These are phyloP conservation scores for Aspergillus avenaceus DNA, from an alignment of 495 filamentous ascomycete species.

Conservation along the genomic window DNA sequence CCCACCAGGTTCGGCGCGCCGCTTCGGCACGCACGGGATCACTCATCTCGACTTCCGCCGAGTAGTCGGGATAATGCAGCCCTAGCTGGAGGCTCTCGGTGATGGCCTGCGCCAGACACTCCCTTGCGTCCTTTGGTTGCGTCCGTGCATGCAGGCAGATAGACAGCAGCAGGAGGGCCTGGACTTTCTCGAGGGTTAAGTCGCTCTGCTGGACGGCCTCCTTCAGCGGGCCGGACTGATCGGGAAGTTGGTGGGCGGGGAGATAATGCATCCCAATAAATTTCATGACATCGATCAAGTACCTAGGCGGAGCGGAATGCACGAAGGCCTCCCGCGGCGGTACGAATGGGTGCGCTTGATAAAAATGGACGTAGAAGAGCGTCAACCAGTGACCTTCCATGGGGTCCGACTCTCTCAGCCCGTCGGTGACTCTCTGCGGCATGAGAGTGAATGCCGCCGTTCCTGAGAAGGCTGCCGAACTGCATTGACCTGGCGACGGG, in stretches of 20 bases:
- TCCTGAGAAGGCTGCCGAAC: not conserved
- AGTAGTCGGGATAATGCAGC: not conserved
- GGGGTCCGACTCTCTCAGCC: not conserved
- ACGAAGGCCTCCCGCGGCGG: not conserved
- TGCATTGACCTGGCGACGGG: not conserved
- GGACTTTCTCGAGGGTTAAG: constrained; percentile 1
- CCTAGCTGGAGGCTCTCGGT: not conserved
- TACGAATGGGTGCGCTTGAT: constrained; percentile 6
- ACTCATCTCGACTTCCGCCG: not conserved
- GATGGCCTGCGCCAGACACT: constrained; percentile 1
- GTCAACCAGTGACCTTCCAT: not conserved
- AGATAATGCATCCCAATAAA: constrained; percentile 3
- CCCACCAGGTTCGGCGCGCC: constrained; percentile 8
- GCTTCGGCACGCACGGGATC: not conserved
- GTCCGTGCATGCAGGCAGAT: not conserved
- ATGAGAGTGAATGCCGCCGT: too few species aligned
- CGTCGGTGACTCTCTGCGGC: too few species aligned
- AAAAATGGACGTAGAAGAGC: constrained; percentile 6
- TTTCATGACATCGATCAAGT: not conserved
- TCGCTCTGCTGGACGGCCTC: not conserved
- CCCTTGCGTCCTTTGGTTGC: not conserved
- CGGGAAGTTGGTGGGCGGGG: not conserved
- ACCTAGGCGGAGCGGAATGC: not conserved
- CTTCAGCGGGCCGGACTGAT: not conserved
- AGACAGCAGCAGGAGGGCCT: constrained; percentile 4